These are phyloP conservation scores for Aspergillus sclerotioniger DNA, from an alignment of 495 filamentous ascomycete species.

Conservation along the genomic window DNA sequence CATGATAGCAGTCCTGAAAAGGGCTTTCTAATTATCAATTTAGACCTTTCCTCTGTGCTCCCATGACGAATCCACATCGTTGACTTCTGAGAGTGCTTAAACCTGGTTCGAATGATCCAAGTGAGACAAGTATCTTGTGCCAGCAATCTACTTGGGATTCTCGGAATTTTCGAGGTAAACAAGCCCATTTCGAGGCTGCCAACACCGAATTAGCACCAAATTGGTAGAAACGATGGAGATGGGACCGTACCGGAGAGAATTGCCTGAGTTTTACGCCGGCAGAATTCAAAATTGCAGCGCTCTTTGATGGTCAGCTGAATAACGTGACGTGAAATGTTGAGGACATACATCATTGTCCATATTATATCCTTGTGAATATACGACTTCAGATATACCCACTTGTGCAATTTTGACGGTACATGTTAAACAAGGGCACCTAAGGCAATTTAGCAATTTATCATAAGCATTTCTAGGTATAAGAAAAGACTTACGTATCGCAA, in stretches of 20 bases:
- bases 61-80: too few relatives aligned
- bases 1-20: too few relatives aligned
- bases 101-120: neutral
- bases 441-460: neutral
- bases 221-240: neutral
- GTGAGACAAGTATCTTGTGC: too few relatives aligned
- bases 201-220: conserved; percentile 12
- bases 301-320: conserved; percentile 39
- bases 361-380: conserved; percentile 88
- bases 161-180: conserved; percentile 38
- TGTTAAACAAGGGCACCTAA: conserved; percentile 91
- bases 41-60: too few relatives aligned
- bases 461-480: conserved; percentile 3
- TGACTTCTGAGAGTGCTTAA: too few relatives aligned
- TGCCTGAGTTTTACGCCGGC: conserved; percentile 78
- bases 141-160: neutral
- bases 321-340: neutral
- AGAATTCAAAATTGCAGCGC: conserved; percentile 71
- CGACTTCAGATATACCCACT: conserved; percentile 91
- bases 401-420: conserved; percentile 97
- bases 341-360: conserved; percentile 70
- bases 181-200: conserved; percentile 48
- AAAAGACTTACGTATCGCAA: conserved; percentile 70
- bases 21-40: too few relatives aligned
- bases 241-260: conserved; percentile 67